Evolutionary conservation across 805 yeast species (phyloP), one percentile per base, ranked within the genome.

Genomic region (Nakazawaea anatomiae): DNA sequence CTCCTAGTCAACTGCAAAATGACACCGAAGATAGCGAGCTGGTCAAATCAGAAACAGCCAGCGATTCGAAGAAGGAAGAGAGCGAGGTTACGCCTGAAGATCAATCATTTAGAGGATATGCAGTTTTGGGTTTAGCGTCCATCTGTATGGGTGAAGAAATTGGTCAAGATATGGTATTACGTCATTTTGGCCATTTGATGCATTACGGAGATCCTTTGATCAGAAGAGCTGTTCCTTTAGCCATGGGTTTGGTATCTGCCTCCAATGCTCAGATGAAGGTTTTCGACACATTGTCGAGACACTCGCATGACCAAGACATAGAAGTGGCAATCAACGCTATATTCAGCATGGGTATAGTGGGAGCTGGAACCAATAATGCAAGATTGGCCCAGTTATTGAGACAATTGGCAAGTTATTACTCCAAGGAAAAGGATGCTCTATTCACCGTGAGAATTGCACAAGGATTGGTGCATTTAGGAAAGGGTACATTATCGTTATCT

Each of bases 311-410:
- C 63, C 84, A 89, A 51, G 97, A 94, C 67, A 72, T 88, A 59
- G 96, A 89, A 63, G 97, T 94, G 50, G 96, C 98, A 6, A 85
- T 85, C 66, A 94, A 91, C 65, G 90, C 99, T 25, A 90, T 94
- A 56, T 92, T 89, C 62, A 84, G 96, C 42, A 91, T 94, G 98
- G 99, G 99, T 50, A 72, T 94, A 55, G 96, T 92, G 59, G 99
- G 99, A 65, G 94, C 98, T 25, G 99, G 99, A 70, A 94, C 99
- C 31, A 92, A 94, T 70, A 94, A 94, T 66, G 99, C 99, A 6
- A 86, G 99, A 72, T 76, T 94, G 57, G 98, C 98, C 4, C 99
- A 94, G 72, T 76, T 94, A 56, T 77, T 94, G 63, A 82, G 99
- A 68, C 98, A 94, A 69, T 77, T 94, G 60, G 98, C 99, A 1